phyloP scores from a whole-genome alignment of 2,329 filamentous ascomycete genomes.

The Xylaria sp. region DNA sequence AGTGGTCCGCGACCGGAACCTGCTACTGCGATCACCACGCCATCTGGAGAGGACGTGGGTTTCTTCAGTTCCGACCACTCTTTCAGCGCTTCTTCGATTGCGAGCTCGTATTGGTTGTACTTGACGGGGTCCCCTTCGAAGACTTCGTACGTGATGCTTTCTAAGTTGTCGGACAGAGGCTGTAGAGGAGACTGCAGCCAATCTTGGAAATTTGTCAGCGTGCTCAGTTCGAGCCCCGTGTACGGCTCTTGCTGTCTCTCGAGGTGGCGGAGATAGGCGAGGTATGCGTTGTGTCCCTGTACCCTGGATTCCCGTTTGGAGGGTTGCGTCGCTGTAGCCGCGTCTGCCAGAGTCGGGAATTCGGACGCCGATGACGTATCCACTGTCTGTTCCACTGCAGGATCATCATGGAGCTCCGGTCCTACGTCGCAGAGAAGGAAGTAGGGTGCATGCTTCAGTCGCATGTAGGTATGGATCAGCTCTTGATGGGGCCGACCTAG shows the following conservation, averaged over 20 bases:
- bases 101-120: constrained; percentile 93
- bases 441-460: constrained; percentile 71
- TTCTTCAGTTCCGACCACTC: constrained; percentile 81
- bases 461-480: constrained; percentile 71
- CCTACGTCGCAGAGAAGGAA: constrained; percentile 72
- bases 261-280: constrained; percentile 85
- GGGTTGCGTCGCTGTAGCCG: constrained; percentile 55
- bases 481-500: constrained; percentile 70
- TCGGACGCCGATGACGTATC: constrained; percentile 58
- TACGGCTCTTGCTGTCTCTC: constrained; percentile 81
- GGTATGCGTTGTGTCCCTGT: constrained; percentile 58
- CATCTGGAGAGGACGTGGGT: constrained; percentile 76
- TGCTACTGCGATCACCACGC: constrained; percentile 89
- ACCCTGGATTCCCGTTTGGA: constrained; percentile 58
- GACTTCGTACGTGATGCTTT: constrained; percentile 97
- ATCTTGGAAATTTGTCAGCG: constrained; percentile 78
- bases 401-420: constrained; percentile 55
- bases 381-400: constrained; percentile 48
- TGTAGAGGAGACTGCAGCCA: constrained; percentile 96
- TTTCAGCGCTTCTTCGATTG: constrained; percentile 80
- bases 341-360: constrained; percentile 78
- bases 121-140: constrained; percentile 99
- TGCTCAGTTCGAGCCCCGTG: constrained; percentile 61
- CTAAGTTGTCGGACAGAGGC: constrained; percentile 93
- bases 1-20: constrained; percentile 93